Base-by-base conservation (phyloP, 2,329 filamentous ascomycete species). In the Fusarium liriodendri region DNA sequence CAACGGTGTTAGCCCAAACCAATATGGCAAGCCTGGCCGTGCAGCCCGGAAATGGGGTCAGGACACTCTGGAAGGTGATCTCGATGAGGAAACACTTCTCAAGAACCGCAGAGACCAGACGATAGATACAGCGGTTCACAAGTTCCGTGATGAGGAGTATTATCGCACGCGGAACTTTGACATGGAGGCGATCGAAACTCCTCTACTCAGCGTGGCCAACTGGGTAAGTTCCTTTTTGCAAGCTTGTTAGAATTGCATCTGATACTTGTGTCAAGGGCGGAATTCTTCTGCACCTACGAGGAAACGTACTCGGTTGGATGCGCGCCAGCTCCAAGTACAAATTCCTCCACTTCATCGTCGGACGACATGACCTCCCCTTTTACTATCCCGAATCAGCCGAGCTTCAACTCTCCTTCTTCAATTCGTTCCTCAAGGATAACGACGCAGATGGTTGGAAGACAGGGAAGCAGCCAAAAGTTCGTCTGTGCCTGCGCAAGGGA, bases 361-460 rank as follows among this genome's bases (percentile, higher is more conserved):
- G 92, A 14, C 86, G 92, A 0, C 92, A 94, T 71, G 92, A 94
- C 76, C 83, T 94, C 3, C 92, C 92, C 0, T 93, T 94, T 79
- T 94, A 93, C 82, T 92, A 93, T 79, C 79, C 87, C 1, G 89
- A 93, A 58, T 90, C 93, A 72, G 91, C 92, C 0, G 90, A 91
- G 69, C 74, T 94, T 0, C 92, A 94, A 78, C 85, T 84, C 55
- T 89, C 87, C 75, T 94, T 94, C 78, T 83, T 94, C 0, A 90
- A 93, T 65, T 91, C 91, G 0, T 94, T 94, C 77, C 84, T 94
- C 32, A 93, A 93, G 76, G 89, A 85, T 5, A 85, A 93, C 0
- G 92, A 94, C 74, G 82, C 83, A 0, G 84, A 83, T 0, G 90
- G 90, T n/a, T 92, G 90, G 90, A 84, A 84, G 11, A 47, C 59